Evolutionary conservation across 1,284 basidiomycete genomes (phyloP), one percentile per base, ranked within the genome.

Genomic region (Gomphus sp.): DNA sequence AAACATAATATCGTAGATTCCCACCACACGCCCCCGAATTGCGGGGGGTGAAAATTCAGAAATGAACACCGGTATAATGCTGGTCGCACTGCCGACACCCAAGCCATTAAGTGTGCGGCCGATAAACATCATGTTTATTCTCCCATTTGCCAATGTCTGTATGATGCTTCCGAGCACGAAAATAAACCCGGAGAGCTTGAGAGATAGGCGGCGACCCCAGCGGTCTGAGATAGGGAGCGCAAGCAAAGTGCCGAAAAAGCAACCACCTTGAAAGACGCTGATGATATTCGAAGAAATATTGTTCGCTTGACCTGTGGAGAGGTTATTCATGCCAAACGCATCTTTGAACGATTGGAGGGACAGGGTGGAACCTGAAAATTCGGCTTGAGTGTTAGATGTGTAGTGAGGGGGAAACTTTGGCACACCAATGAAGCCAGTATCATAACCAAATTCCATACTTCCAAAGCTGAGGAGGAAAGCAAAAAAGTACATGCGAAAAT

Each of bases 211-310:
- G n/a, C n/a, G n/a, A n/a, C n/a, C n/a, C n/a, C n/a, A n/a, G n/a
- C n/a, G n/a, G n/a, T n/a, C n/a, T n/a, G n/a, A n/a, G n/a, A n/a
- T n/a, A n/a, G n/a, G n/a, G n/a, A n/a, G n/a, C n/a, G n/a, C n/a
- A n/a, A n/a, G n/a, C n/a, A n/a, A n/a, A n/a, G n/a, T n/a, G n/a
- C n/a, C n/a, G n/a, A n/a, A n/a, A n/a, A n/a, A n/a, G n/a, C n/a
- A n/a, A n/a, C n/a, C n/a, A 71, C 71, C 76, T 66, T 78, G 78
- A 66, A 74, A 80, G 31, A 73, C 68, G 16, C 76, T 76, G 11
- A 78, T 75, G 33, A 79, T 73, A 64, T 79, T 79, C 9, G 74
- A 73, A 7, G 72, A 74, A 47, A 74, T 71, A 39, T 69, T 58
- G 37, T 73, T 71, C 54, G 73, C 67, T 54, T 73, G 62, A 1